A percentile compares a stretch with the other conserved stretches of the same genome.
phyloP scores from a whole-genome alignment of 2,329 filamentous ascomycete genomes.

The Colletotrichum musae region DNA sequence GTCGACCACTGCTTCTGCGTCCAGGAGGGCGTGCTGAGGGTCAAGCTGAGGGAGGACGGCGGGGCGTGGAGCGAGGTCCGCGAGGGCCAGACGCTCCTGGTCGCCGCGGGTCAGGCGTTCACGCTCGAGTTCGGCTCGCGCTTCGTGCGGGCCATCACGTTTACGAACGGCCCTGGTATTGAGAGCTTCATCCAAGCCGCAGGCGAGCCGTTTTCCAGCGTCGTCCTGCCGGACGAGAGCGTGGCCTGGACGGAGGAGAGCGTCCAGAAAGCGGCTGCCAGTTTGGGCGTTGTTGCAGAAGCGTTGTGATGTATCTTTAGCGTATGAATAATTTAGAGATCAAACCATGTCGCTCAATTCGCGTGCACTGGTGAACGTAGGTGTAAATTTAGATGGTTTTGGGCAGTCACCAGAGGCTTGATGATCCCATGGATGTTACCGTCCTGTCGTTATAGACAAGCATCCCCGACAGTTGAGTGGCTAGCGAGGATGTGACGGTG shows the following conservation, averaged over 20 bases:
- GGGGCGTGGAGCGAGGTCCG: conserved; percentile 51
- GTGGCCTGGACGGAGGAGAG: conserved; percentile 22
- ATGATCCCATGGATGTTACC: too few relatives aligned
- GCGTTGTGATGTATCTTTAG: conserved; percentile 3
- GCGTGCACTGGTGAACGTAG: too few relatives aligned
- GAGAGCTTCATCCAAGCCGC: conserved; percentile 59
- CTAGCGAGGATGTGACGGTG: too few relatives aligned
- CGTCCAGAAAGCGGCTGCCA: background rate
- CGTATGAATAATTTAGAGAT: too few relatives aligned
- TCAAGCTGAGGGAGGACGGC: conserved; percentile 52
- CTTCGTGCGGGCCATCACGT: conserved; percentile 63
- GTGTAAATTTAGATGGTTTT: too few relatives aligned
- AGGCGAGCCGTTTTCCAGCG: conserved; percentile 51
- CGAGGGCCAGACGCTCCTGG: conserved; percentile 64
- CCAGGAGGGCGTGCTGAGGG: conserved; percentile 60
- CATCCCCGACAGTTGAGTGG: too few relatives aligned
- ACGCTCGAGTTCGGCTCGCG: conserved; percentile 59
- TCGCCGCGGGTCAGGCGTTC: conserved; percentile 63
- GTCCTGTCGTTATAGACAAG: too few relatives aligned
- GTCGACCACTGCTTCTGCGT: conserved; percentile 69
- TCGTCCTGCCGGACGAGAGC: conserved; percentile 55
- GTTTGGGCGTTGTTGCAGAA: conserved; percentile 15
- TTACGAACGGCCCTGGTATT: conserved; percentile 64
- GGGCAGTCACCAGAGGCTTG: too few relatives aligned
- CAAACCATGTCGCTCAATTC: too few relatives aligned